Evolutionary conservation across 2,329 filamentous ascomycete genomes (phyloP).

Genomic region (Epichloe aotearoae): DNA sequence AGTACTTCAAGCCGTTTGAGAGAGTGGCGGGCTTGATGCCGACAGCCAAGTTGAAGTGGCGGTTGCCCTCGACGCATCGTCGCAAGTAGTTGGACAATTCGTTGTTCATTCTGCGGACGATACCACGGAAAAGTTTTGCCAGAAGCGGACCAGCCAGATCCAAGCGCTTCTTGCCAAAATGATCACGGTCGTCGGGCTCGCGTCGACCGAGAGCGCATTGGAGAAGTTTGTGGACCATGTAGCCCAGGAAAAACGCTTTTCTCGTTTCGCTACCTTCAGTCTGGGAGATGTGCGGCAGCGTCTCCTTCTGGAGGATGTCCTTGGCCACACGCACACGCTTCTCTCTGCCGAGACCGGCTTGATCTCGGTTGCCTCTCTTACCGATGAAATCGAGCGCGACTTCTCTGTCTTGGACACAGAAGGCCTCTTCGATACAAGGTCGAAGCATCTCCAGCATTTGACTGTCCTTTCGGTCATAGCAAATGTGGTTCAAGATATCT

Average conservation of each 20-base stretch:
- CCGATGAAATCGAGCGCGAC: conserved; percentile 92
- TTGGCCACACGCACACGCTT: conserved; percentile 85
- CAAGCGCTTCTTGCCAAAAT: conserved; percentile 96
- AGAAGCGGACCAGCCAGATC: conserved; percentile 90
- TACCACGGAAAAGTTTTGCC: conserved; percentile 87
- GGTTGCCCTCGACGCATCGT: conserved; percentile 77
- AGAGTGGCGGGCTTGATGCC: conserved; percentile 86
- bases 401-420: conserved; percentile 90
- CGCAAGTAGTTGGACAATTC: conserved; percentile 87
- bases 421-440: conserved; percentile 92
- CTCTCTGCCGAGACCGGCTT: conserved; percentile 56
- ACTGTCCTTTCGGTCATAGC: conserved; percentile 87
- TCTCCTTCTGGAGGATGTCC: conserved; percentile 94
- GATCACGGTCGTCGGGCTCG: conserved; percentile 93
- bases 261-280: conserved; percentile 86
- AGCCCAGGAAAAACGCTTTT: conserved; percentile 96
- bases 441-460: conserved; percentile 97
- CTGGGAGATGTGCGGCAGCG: conserved; percentile 92
- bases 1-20: conserved; percentile 92
- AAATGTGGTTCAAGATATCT: conserved; percentile 95
- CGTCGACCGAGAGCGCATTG: conserved; percentile 87
- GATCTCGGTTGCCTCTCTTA: conserved; percentile 60
- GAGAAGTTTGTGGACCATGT: conserved; percentile 94
- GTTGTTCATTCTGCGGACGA: conserved; percentile 81
- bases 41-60: conserved; percentile 80